A percentile compares a stretch with the other conserved stretches of the same genome.
Conservation (phyloP, 192 early-diverging fungal species). For the Jimgerdemannia flammicorona region DNA sequence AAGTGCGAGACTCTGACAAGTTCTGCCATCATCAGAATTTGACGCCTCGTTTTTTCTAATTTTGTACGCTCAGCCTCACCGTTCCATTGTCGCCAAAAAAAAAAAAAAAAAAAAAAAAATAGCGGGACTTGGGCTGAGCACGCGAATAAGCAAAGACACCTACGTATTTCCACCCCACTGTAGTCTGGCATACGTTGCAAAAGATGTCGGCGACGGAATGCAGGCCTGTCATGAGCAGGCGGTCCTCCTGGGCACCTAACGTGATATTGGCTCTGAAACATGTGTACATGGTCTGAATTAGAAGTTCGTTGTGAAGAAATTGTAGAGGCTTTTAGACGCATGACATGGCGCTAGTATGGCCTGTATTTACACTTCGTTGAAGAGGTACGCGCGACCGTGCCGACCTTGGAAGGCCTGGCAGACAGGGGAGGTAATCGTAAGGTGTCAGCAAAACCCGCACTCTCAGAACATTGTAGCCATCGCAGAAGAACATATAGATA, state of each 20-base stretch:
- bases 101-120: no score
- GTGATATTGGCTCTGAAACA: slow-evolving; percentile 34
- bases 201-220: slow-evolving; percentile 55
- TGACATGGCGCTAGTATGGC: neutral
- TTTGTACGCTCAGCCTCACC: no score
- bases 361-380: slow-evolving; percentile 33
- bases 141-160: neutral
- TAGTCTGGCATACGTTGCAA: slow-evolving; percentile 44
- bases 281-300: neutral
- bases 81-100: no score
- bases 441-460: no score
- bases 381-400: slow-evolving; percentile 53
- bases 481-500: no score
- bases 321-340: neutral
- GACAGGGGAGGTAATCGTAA: neutral
- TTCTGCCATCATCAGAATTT: no score
- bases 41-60: no score
- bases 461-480: no score
- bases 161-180: slow-evolving; percentile 59
- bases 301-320: neutral
- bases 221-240: slow-evolving; percentile 51
- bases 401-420: slow-evolving; percentile 44
- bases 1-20: neutral
- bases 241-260: slow-evolving; percentile 50
- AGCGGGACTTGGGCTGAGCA: no score